phyloP scores from a whole-genome alignment of 2,329 filamentous ascomycete genomes.

The Pseudopyricularia javanii region DNA sequence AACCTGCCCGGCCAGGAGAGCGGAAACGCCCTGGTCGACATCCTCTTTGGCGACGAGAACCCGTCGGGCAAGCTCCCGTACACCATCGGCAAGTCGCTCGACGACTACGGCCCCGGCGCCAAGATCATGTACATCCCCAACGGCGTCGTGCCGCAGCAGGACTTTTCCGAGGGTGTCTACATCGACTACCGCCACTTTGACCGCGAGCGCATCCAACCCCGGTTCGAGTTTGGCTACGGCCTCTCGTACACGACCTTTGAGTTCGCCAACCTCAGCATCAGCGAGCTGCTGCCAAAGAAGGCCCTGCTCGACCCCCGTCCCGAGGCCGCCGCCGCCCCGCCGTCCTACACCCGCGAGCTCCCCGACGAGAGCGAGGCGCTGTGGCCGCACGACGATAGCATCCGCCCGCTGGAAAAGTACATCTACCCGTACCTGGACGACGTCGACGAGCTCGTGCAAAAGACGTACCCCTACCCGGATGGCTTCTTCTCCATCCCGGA shows the following conservation, averaged over 20 bases:
- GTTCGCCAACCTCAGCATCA: constrained; percentile 40
- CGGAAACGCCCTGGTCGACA: constrained; percentile 66
- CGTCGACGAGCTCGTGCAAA: constrained; percentile 26
- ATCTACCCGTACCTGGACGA: constrained; percentile 59
- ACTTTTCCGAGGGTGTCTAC: constrained; percentile 72
- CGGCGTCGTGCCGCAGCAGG: constrained; percentile 62
- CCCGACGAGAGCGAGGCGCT: constrained; percentile 44
- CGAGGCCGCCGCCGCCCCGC: constrained; percentile 30
- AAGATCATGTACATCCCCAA: constrained; percentile 60
- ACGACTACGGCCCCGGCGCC: constrained; percentile 65
- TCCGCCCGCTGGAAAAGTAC: constrained; percentile 54
- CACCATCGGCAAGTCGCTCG: constrained; percentile 62
- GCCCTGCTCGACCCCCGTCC: constrained; percentile 23
- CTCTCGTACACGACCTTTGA: constrained; percentile 69
- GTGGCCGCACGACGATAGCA: constrained; percentile 37
- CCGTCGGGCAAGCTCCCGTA: constrained; percentile 75
- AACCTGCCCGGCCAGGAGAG: constrained; percentile 81
- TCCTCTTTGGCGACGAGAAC: constrained; percentile 68
- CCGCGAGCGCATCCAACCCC: constrained; percentile 58
- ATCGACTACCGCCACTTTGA: constrained; percentile 89
- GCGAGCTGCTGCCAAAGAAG: constrained; percentile 31
- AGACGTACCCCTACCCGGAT: constrained; percentile 36
- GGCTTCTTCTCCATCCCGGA: constrained; percentile 38
- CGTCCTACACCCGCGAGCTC: constrained; percentile 39
- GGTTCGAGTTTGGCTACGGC: constrained; percentile 79